Evolutionary conservation across 1,284 basidiomycete genomes (phyloP).

Genomic region (Thecaphora thlaspeos): DNA sequence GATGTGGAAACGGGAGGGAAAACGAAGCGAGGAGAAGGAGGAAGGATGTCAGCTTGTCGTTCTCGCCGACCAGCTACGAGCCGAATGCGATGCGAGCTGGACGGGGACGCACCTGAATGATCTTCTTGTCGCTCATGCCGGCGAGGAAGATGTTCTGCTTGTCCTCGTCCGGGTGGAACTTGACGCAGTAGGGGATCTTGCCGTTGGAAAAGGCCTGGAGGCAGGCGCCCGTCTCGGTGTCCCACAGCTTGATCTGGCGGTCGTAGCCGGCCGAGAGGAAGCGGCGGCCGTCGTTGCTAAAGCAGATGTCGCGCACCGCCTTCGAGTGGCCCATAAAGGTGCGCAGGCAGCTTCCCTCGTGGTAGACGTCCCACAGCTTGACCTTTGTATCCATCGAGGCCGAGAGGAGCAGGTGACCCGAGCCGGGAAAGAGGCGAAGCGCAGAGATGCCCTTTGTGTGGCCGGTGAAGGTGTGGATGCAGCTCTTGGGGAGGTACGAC

Average conservation of each 20-base stretch:
- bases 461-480: conserved; percentile 96
- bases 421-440: conserved; percentile 84
- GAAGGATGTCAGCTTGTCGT: too few species aligned
- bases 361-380: conserved; percentile 99
- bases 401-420: conserved; percentile 87
- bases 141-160: conserved; percentile 95
- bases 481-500: conserved; percentile 88
- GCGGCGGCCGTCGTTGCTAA: conserved; percentile 83
- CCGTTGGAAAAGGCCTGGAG: conserved; percentile 92
- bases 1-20: too few species aligned
- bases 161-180: conserved; percentile 92
- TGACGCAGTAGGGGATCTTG: conserved; percentile 90
- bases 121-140: conserved; percentile 99
- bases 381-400: conserved; percentile 98
- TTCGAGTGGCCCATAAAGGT: conserved; percentile 97
- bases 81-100: too few species aligned
- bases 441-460: conserved; percentile 96
- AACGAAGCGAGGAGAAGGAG: too few species aligned
- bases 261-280: conserved; percentile 95
- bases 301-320: conserved; percentile 91
- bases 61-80: too few species aligned
- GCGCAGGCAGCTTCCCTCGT: conserved; percentile 89
- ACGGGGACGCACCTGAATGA: conserved; percentile 65
- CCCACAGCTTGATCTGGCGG: conserved; percentile 97
- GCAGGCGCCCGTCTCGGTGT: conserved; percentile 95